Percentiles rank a stretch among this genome's conserved stretches.
These are phyloP conservation scores for Arachis hypogaea DNA, from an alignment of 306 rosid species.

Conservation along the genomic window DNA sequence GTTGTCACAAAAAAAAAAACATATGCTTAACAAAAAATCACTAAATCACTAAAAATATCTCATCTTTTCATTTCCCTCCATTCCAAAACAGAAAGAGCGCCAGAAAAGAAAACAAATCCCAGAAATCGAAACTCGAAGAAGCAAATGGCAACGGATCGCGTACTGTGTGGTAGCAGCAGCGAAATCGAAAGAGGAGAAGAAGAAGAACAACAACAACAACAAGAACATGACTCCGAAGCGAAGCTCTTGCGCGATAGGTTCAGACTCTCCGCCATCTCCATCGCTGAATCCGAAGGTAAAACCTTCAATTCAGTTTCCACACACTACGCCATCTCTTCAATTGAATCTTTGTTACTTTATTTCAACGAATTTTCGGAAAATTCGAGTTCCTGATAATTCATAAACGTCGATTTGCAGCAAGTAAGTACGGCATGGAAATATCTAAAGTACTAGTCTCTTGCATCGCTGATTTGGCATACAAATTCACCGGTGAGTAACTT, in stretches of 20 bases:
- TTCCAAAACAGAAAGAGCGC: conserved; percentile 14
- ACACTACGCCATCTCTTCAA: not conserved
- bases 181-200: conserved; percentile 50
- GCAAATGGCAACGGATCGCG: conserved; percentile 32
- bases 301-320: not conserved
- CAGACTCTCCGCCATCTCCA: conserved; percentile 70
- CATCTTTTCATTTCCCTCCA: not conserved
- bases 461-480: conserved; percentile 80
- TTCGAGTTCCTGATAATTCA: conserved; percentile 29
- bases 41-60: too few species aligned
- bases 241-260: conserved; percentile 74
- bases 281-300: conserved; percentile 76
- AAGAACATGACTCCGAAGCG: conserved; percentile 41
- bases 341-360: not conserved
- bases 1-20: too few species aligned
- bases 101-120: not conserved
- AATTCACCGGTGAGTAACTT: conserved; percentile 61
- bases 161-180: conserved; percentile 15
- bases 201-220: not conserved
- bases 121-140: not conserved
- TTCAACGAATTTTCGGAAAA: not conserved
- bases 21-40: too few species aligned
- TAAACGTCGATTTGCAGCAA: conserved; percentile 35
- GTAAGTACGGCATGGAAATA: conserved; percentile 57
- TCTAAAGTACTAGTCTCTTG: conserved; percentile 77